Percentiles rank a stretch among this genome's conserved stretches.
Conservation (phyloP, 345 rosid species). For the Euphorbia tirucalli region DNA sequence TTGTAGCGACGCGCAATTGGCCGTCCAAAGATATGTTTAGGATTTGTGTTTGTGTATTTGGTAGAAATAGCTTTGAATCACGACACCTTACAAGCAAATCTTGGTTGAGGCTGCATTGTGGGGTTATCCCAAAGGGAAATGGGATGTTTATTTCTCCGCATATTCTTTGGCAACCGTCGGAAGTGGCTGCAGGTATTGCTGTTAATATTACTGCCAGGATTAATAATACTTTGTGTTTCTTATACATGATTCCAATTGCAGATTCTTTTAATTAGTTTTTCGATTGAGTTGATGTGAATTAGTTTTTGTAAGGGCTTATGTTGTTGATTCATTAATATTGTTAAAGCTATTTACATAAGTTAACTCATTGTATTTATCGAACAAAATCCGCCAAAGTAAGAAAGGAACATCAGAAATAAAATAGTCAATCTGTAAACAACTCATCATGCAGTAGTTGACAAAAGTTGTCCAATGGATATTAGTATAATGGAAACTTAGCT, state of each 20-base stretch:
- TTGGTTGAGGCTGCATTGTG: background rate
- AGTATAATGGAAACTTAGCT: no score
- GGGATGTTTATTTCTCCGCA: background rate
- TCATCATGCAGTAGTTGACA: no score
- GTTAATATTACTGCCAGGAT: background rate
- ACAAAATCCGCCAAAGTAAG: background rate
- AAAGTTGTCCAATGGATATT: no score
- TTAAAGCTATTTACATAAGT: no score
- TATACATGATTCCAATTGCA: no score
- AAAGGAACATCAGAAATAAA: no score
- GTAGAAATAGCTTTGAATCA: background rate
- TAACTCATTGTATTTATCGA: background rate
- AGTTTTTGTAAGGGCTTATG: no score
- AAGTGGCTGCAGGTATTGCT: background rate
- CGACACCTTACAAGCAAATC: background rate
- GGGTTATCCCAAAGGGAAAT: background rate
- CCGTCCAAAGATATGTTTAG: slow-evolving; percentile 1
- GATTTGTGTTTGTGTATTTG: background rate
- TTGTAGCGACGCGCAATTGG: background rate
- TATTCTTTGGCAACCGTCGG: background rate
- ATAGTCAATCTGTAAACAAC: no score
- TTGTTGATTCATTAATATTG: no score
- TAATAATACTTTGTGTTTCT: no score
- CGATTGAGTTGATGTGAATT: no score
- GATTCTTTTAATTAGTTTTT: no score